Base-by-base conservation (phyloP, 352 stramenopile genomes). In the Phytopythium ostracodes region DNA sequence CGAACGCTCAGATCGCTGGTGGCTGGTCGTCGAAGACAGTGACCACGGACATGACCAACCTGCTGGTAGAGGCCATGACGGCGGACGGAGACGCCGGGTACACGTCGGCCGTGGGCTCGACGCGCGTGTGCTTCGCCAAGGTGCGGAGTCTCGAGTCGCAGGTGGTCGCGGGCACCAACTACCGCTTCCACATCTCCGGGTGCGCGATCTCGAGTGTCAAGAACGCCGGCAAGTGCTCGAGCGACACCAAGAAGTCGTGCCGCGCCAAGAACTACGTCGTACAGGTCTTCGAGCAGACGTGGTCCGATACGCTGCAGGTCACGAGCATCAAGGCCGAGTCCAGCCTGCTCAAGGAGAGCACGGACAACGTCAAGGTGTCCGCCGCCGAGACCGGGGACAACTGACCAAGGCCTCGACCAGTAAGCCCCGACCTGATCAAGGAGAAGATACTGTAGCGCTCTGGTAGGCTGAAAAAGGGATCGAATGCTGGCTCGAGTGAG, bases 161-260 rank as follows among this genome's bases (percentile, higher is more conserved):
- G 55, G 78, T 89, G 42, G 85, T 94, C 43, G 70, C 83, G 1
- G 85, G 85, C 27, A 89, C 68, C 54, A 94, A 92, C 70, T 94
- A 91, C 67, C 70, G 72, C 62, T 91, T 90, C 60, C 63, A 77
- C 58, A 76, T 91, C 35, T 55, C 67, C 24, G 85, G 81, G 24
- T 91, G 83, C 62, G 25, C 51, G 18, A 77, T 81, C 27, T 57
- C 43, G 40, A 67, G 47, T 18, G 60, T 53, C 52, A 54, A 64
- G 50, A 73, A 67, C 56, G 76, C 76, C 31, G 79, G 79, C 31
- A 65, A 60, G 40, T 89, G 83, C 63, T 62, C 55, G 2, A 49
- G 29, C 7, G 49, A 43, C 15, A 72, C 71, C 56, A 59, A 75
- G 60, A 62, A 62, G 49, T 55, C 62, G 40, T 78, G 72, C 53